Evolutionary conservation across 2,329 filamentous ascomycete genomes (phyloP).

Genomic region (Fusarium clavum): DNA sequence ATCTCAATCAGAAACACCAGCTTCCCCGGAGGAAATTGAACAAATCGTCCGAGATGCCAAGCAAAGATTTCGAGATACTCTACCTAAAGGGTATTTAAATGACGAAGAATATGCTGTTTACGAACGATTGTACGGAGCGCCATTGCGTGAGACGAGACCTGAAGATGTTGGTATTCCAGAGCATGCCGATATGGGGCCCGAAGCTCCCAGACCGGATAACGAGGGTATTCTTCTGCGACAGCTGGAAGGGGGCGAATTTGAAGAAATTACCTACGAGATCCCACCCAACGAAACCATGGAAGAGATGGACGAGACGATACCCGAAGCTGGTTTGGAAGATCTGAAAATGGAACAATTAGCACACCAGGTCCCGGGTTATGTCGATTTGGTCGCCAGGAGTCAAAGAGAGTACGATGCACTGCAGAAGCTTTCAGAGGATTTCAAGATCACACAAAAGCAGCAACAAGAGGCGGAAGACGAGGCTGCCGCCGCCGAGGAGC

Average conservation of each 20-base stretch:
- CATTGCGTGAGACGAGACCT: conserved; percentile 69
- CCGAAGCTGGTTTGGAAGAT: conserved; percentile 4
- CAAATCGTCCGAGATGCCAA: conserved; percentile 76
- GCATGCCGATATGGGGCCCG: conserved; percentile 52
- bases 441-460: conserved; percentile 58
- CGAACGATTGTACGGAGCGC: conserved; percentile 82
- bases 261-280: conserved; percentile 68
- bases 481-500: conserved; percentile 51
- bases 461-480: conserved; percentile 47
- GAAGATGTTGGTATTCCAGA: conserved; percentile 68
- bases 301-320: conserved; percentile 36
- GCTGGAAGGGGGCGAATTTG: conserved; percentile 66
- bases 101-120: conserved; percentile 80
- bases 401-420: conserved; percentile 67
- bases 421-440: conserved; percentile 68
- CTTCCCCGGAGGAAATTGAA: conserved; percentile 61
- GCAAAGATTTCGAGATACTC: conserved; percentile 78
- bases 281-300: conserved; percentile 33
- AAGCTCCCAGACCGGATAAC: conserved; percentile 42
- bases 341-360: conserved; percentile 45
- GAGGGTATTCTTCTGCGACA: conserved; percentile 64
- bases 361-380: conserved; percentile 53
- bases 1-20: conserved; percentile 5
- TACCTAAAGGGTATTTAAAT: conserved; percentile 78
- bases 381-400: conserved; percentile 63